These are phyloP conservation scores for Lipomyces japonicus DNA, from an alignment of 805 yeast species.

Conservation along the genomic window DNA sequence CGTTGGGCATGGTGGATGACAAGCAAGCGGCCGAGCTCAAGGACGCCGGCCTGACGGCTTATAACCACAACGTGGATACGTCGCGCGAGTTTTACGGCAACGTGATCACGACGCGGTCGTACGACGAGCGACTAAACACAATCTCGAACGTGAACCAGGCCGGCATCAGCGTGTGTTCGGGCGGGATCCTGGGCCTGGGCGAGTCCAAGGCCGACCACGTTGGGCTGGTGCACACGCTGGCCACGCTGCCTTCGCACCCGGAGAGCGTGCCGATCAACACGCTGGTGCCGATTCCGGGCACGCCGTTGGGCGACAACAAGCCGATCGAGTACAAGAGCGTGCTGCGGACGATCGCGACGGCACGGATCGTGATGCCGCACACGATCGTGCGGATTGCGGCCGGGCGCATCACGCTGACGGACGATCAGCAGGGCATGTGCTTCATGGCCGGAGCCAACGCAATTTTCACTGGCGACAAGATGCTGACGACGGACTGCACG, in stretches of 20 bases:
- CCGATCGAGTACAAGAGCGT: constrained; percentile 58
- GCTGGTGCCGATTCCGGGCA: constrained; percentile 73
- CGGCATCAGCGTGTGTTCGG: constrained; percentile 69
- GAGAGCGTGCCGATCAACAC: constrained; percentile 79
- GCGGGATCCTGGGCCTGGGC: constrained; percentile 77
- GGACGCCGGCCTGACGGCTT: constrained; percentile 74
- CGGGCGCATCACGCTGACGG: constrained; percentile 77
- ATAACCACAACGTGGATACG: constrained; percentile 77
- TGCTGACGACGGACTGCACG: constrained; percentile 78
- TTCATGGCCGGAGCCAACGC: constrained; percentile 79
- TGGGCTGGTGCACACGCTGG: constrained; percentile 60
- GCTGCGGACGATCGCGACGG: constrained; percentile 69
- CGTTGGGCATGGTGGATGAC: constrained; percentile 69
- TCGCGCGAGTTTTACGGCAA: constrained; percentile 71
- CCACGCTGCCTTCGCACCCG: constrained; percentile 69
- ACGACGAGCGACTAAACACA: constrained; percentile 67
- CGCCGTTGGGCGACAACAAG: constrained; percentile 64
- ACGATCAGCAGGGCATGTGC: constrained; percentile 67
- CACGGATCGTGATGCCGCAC: constrained; percentile 68
- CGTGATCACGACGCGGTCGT: constrained; percentile 66
- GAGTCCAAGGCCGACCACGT: constrained; percentile 70
- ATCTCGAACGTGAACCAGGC: constrained; percentile 59
- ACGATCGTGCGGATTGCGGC: constrained; percentile 73
- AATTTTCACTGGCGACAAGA: constrained; percentile 73
- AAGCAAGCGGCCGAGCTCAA: constrained; percentile 59